phyloP scores from a whole-genome alignment of 1,284 basidiomycete species.

The Testicularia cyperi region DNA sequence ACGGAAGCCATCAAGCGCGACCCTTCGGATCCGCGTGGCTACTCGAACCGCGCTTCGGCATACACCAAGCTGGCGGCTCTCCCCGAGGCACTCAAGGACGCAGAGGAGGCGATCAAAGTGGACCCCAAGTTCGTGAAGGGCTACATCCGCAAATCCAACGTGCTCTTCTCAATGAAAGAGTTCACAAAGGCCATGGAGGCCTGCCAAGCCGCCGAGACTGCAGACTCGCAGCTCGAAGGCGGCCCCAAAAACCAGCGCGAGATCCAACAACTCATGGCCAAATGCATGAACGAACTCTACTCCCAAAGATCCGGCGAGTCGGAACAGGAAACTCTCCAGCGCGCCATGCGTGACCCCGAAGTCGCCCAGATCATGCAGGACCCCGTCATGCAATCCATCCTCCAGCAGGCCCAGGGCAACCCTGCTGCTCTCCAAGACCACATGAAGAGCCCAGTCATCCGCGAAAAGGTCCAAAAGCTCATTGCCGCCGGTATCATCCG shows the following conservation, averaged over 20 bases:
- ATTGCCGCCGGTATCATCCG: conserved; percentile 87
- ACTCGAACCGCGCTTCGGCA: conserved; percentile 95
- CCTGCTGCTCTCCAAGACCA: conserved; percentile 90
- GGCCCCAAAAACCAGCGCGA: conserved; percentile 44
- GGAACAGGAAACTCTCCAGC: conserved; percentile 86
- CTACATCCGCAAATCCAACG: conserved; percentile 88
- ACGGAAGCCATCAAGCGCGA: conserved; percentile 95
- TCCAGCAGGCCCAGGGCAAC: conserved; percentile 89
- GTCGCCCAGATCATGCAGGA: conserved; percentile 71
- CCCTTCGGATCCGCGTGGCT: conserved; percentile 83
- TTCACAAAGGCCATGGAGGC: conserved; percentile 69
- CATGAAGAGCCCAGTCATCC: conserved; percentile 82
- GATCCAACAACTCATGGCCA: conserved; percentile 42
- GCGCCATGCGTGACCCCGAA: conserved; percentile 97
- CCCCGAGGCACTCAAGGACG: conserved; percentile 94
- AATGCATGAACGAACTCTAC: conserved; percentile 73
- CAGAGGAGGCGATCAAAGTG: conserved; percentile 86
- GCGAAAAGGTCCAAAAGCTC: conserved; percentile 85
- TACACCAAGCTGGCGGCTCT: conserved; percentile 93
- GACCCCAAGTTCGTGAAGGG: conserved; percentile 79
- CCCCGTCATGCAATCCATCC: conserved; percentile 67
- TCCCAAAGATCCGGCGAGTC: conserved; percentile 80
- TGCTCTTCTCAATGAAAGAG: conserved; percentile 88
- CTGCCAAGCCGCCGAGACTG: conserved; percentile 43
- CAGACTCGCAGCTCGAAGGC: conserved; percentile 39